Evolutionary conservation across 805 yeast species (phyloP).

Genomic region (Pichia heedii): DNA sequence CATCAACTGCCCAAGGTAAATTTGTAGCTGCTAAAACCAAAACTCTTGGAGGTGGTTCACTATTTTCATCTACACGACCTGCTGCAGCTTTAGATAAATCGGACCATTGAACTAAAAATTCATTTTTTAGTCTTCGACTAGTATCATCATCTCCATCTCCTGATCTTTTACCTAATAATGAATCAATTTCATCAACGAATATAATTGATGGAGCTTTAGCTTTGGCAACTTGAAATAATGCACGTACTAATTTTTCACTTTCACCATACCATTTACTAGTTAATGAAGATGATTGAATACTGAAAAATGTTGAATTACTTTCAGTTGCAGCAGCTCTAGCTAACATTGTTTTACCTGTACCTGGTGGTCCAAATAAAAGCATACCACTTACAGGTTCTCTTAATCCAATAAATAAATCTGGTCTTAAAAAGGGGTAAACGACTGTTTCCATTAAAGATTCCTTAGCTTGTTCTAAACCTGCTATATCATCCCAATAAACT

Average conservation of each 20-base stretch:
- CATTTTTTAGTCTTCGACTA: constrained; percentile 82
- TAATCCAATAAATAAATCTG: constrained; percentile 83
- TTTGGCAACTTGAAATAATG: constrained; percentile 76
- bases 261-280: constrained; percentile 88
- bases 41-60: constrained; percentile 55
- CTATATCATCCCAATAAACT: constrained; percentile 91
- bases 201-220: constrained; percentile 87
- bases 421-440: constrained; percentile 90
- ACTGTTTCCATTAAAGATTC: constrained; percentile 87
- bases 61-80: constrained; percentile 41
- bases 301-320: constrained; percentile 84
- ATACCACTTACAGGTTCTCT: constrained; percentile 96
- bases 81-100: constrained; percentile 83
- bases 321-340: constrained; percentile 97
- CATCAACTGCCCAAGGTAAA: constrained; percentile 95
- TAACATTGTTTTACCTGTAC: constrained; percentile 97
- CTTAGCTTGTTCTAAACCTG: constrained; percentile 86
- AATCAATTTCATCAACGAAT: constrained; percentile 94
- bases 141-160: constrained; percentile 74
- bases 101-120: constrained; percentile 91
- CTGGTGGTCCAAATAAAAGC: constrained; percentile 95
- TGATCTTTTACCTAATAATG: constrained; percentile 68
- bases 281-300: constrained; percentile 82
- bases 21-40: constrained; percentile 92
- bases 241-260: constrained; percentile 85